Conservation (phyloP, 2,329 filamentous ascomycete genomes). For the Neodidymelliopsis sp. region DNA sequence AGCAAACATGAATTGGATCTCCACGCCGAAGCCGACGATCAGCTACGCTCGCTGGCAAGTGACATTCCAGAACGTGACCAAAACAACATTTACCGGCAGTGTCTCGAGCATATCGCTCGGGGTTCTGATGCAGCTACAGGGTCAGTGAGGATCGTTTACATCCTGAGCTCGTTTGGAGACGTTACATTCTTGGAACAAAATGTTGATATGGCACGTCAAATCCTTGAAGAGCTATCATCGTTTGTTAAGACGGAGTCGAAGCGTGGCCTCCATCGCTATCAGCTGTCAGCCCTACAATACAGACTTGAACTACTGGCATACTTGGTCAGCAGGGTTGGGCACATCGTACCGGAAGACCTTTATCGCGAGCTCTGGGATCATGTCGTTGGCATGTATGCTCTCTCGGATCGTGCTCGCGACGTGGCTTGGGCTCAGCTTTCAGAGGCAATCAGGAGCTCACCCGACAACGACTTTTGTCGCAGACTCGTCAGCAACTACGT, state of each 20-base stretch:
- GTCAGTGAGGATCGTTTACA: constrained; percentile 69
- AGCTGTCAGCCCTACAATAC: constrained; percentile 38
- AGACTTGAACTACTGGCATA: constrained; percentile 63
- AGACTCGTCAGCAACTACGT: constrained; percentile 59
- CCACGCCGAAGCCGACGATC: constrained; percentile 68
- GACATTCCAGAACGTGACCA: constrained; percentile 66
- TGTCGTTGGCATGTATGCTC: constrained; percentile 70
- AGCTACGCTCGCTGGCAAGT: constrained; percentile 68
- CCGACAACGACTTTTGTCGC: constrained; percentile 40
- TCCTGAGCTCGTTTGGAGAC: constrained; percentile 31
- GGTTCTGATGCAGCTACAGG: constrained; percentile 72
- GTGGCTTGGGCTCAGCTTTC: constrained; percentile 67
- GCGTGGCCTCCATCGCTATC: constrained; percentile 15
- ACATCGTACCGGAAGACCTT: constrained; percentile 67
- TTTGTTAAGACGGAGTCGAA: constrained; percentile 39
- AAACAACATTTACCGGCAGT: constrained; percentile 69
- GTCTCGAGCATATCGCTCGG: constrained; percentile 71
- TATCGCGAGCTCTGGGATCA: constrained; percentile 74
- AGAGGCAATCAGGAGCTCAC: constrained; percentile 28
- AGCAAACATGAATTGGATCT: constrained; percentile 68
- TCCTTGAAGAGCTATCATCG: constrained; percentile 51
- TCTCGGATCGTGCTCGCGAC: constrained; percentile 67
- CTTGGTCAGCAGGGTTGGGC: constrained; percentile 68
- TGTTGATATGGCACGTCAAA: constrained; percentile 34
- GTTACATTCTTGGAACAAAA: constrained; percentile 35